A percentile compares a stretch with the other conserved stretches of the same genome.
phyloP scores from a whole-genome alignment of 805 yeast genomes.

The Cyberlindnera subsufficiens region DNA sequence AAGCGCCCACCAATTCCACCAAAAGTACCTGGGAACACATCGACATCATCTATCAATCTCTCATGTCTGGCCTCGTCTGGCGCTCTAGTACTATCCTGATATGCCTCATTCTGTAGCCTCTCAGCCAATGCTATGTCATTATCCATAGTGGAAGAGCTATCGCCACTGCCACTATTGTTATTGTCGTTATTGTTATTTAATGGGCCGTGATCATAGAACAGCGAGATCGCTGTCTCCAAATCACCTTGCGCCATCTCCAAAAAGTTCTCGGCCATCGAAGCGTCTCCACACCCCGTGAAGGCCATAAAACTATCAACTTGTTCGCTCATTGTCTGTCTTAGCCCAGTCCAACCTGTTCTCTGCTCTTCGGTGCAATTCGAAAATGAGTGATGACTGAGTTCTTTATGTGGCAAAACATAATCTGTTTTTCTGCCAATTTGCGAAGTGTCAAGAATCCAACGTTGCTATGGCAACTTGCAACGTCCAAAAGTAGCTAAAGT shows the following conservation, averaged over 20 bases:
- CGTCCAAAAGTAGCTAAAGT: too few species aligned
- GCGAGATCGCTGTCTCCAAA: slow-evolving; percentile 76
- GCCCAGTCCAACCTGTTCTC: too few species aligned
- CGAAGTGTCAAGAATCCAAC: too few species aligned
- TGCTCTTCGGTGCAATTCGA: too few species aligned
- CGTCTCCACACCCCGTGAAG: slow-evolving; percentile 71
- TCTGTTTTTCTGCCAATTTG: too few species aligned
- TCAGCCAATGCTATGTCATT: slow-evolving; percentile 53
- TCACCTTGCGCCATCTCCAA: slow-evolving; percentile 73
- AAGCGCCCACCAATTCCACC: slow-evolving; percentile 33
- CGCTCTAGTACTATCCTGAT: slow-evolving; percentile 43
- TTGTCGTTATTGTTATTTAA: slow-evolving; percentile 16
- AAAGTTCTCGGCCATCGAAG: slow-evolving; percentile 64
- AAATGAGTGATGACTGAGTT: too few species aligned
- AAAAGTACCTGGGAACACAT: slow-evolving; percentile 28
- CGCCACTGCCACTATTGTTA: slow-evolving; percentile 2
- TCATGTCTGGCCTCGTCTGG: slow-evolving; percentile 78
- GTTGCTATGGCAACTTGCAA: too few species aligned
- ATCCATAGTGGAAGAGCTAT: neutral
- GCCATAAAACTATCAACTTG: slow-evolving; percentile 71
- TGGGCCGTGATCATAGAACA: slow-evolving; percentile 67
- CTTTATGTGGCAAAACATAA: too few species aligned
- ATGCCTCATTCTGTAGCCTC: slow-evolving; percentile 59
- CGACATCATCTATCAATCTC: slow-evolving; percentile 53
- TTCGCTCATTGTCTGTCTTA: slow-evolving; percentile 30